Conservation (phyloP, 2,329 filamentous ascomycete genomes). For the Monilinia fructigena region DNA sequence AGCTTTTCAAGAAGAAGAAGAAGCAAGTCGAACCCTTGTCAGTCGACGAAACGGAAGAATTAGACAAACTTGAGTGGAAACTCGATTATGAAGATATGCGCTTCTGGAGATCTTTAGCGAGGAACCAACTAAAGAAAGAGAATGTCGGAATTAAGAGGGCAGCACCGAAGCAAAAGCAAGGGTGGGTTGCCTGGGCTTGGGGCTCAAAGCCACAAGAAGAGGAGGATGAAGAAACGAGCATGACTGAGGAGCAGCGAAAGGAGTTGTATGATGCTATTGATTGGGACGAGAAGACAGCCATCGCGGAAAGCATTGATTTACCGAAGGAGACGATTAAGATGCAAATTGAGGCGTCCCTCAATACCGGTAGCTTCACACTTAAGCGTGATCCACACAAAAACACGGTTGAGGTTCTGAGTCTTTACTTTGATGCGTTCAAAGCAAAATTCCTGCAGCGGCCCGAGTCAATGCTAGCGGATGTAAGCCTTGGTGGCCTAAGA, state of each 20-base stretch:
- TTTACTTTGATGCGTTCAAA: constrained; percentile 93
- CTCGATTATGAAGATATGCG: constrained; percentile 91
- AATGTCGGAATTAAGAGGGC: constrained; percentile 83
- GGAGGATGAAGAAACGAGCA: constrained; percentile 75
- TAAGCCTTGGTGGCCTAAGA: constrained; percentile 88
- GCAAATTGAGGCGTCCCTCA: constrained; percentile 88
- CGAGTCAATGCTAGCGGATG: constrained; percentile 83
- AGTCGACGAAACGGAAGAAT: constrained; percentile 66
- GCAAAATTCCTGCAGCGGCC: constrained; percentile 86
- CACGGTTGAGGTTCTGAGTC: constrained; percentile 75
- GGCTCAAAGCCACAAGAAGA: constrained; percentile 65
- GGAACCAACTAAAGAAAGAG: constrained; percentile 93
- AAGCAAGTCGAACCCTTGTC: constrained; percentile 64
- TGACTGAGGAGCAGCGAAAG: constrained; percentile 93
- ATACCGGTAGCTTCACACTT: constrained; percentile 92
- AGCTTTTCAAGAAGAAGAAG: constrained; percentile 93
- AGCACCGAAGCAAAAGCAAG: constrained; percentile 63
- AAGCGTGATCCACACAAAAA: constrained; percentile 80
- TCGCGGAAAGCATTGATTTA: constrained; percentile 83
- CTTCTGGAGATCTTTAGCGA: constrained; percentile 93
- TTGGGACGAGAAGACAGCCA: constrained; percentile 92
- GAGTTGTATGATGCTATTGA: constrained; percentile 97
- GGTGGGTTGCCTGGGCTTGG: constrained; percentile 93
- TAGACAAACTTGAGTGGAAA: constrained; percentile 80
- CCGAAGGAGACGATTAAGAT: constrained; percentile 91